phyloP scores from a whole-genome alignment of 768 basidiomycete species.

The Lactarius hengduanensis region DNA sequence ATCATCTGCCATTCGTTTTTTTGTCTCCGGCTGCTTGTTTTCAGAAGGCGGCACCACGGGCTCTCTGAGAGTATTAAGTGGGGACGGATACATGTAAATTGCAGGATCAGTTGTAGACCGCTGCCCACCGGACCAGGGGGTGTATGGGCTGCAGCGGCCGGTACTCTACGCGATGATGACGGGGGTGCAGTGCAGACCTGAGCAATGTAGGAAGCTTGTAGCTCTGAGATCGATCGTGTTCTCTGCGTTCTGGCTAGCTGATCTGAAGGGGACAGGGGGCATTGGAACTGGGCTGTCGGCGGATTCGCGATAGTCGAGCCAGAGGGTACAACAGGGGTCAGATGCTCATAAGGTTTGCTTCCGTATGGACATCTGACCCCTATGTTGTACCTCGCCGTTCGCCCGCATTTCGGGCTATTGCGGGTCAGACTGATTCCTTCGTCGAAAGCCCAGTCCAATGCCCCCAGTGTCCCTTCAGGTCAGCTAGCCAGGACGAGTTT shows the following conservation, averaged over 20 bases:
- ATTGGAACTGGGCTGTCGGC: conserved; percentile 19
- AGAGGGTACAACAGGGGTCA: conserved; percentile 22
- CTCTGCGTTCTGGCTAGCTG: conserved; percentile 11
- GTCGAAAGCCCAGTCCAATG: conserved; percentile 19
- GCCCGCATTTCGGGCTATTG: conserved; percentile 3
- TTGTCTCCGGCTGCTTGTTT: conserved; percentile 6
- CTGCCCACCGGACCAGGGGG: conserved; percentile 17
- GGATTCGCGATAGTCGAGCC: conserved; percentile 20
- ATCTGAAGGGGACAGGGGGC: not conserved
- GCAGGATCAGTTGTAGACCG: conserved; percentile 31
- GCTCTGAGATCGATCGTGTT: conserved; percentile 23
- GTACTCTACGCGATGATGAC: conserved; percentile 16
- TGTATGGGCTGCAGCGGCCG: conserved; percentile 6
- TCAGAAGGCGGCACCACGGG: not conserved
- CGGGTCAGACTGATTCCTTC: conserved; percentile 26
- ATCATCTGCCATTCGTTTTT: conserved; percentile 13
- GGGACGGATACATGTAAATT: conserved; percentile 30
- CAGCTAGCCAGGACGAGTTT: conserved; percentile 5
- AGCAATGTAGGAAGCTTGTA: conserved; percentile 54
- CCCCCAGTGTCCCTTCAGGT: not conserved
- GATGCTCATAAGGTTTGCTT: no score
- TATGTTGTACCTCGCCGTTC: conserved; percentile 21
- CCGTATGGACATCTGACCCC: conserved; percentile 6
- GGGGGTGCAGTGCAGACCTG: conserved; percentile 27
- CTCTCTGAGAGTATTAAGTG: conserved; percentile 20